Evolutionary conservation across 129 eudicot species (phyloP), one percentile per base, ranked within the genome.

Genomic region (Ambrosia trifida): DNA sequence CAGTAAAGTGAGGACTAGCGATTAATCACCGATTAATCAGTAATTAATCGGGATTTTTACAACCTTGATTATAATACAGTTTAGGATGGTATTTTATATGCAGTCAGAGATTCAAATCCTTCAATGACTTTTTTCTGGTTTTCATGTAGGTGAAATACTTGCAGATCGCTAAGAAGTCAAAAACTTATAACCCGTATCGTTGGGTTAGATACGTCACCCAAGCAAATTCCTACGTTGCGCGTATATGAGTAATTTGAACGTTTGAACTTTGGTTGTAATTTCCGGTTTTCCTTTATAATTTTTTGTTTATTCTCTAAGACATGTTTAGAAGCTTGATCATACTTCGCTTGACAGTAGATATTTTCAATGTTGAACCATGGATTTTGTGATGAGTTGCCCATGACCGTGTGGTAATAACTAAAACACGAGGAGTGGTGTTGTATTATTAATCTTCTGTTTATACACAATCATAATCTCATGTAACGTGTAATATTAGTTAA

Each of bases 151-250:
- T 91, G 68, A 91, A 91, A 68, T 91, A 91, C 78, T 79, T 91
- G 71, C 98, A 91, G 75, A 91, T 91, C 76, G 94, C 94, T 6
- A 91, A 91, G 86, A 88, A 83, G 82, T 77, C 95, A 0, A 86
- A 91, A 79, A 76, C 84, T 64, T 86, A 82, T 79, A 91, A 91
- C 46, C 98, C 97, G 4, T 91, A 91, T 71, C 86, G 96, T 56
- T 91, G 96, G 97, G 96, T 91, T 72, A 85, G 96, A 83, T 91
- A 91, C 47, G 96, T 91, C 17, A 91, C 98, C 18, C 98, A 91
- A 68, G 91, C 98, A 14, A 91, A 91, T 74, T 91, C 98, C 16
- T 91, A 91, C 49, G 98, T 91, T 59, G 98, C 98, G 56, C 98
- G 98, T 69, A 83, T 84, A 84, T 91, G 90, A 88, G 62, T 16